Conservation (phyloP, 1,139 yeast genomes). For the Yamadazyma mexicana region DNA sequence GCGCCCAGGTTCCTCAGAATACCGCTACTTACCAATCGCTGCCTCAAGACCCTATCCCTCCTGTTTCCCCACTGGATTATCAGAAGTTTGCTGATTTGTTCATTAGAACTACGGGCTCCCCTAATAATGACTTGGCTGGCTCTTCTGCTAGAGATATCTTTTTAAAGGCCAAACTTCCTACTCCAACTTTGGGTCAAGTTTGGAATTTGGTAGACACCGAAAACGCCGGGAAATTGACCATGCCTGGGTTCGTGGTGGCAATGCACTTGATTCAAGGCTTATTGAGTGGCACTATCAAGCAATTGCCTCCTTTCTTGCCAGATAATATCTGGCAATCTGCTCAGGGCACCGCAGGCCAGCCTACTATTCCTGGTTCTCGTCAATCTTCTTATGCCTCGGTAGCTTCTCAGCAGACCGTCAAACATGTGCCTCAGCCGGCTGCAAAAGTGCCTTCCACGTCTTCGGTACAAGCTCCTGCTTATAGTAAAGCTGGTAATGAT, state of each 20-base stretch:
- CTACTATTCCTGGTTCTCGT: conserved; percentile 21
- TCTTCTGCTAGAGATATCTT: conserved; percentile 80
- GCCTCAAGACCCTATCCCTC: conserved; percentile 53
- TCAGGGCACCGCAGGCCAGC: conserved; percentile 13
- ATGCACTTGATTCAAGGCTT: conserved; percentile 92
- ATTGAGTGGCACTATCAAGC: conserved; percentile 63
- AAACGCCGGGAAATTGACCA: conserved; percentile 68
- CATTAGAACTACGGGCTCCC: conserved; percentile 66
- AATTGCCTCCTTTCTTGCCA: conserved; percentile 72
- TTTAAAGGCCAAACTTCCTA: conserved; percentile 81
- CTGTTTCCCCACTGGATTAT: conserved; percentile 63
- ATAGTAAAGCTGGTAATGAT: conserved; percentile 6
- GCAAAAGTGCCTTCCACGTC: conserved; percentile 7
- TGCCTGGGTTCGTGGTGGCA: conserved; percentile 81
- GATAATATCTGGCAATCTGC: conserved; percentile 64
- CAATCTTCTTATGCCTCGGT: conserved; percentile 47
- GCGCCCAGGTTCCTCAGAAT: conserved; percentile 35
- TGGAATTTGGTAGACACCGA: conserved; percentile 86
- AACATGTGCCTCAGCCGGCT: conserved; percentile 23
- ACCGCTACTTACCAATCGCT: conserved; percentile 29
- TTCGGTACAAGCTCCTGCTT: conserved; percentile 7
- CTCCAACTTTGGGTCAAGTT: conserved; percentile 73
- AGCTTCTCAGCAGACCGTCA: conserved; percentile 51
- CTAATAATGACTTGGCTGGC: conserved; percentile 57
- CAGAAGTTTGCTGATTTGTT: conserved; percentile 74